Conservation (phyloP, 345 rosid species). For the Chamaenerion angustifolium region DNA sequence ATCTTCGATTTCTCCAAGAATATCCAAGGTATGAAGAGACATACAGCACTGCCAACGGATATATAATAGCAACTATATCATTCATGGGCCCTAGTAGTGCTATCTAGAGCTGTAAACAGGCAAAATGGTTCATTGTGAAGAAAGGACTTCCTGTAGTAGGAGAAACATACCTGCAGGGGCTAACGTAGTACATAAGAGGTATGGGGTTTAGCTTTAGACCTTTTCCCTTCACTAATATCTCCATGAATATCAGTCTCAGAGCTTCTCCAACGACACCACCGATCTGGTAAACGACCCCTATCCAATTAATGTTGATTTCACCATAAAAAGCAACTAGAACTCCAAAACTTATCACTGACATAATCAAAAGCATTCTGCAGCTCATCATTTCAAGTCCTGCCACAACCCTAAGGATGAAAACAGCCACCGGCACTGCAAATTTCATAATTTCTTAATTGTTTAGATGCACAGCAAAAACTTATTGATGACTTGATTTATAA, state of each 20-base stretch:
- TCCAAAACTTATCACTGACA: no score
- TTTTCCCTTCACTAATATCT: slow-evolving; percentile 82
- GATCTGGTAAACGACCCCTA: slow-evolving; percentile 97
- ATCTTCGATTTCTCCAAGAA: slow-evolving; percentile 84
- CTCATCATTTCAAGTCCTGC: no score
- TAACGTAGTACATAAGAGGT: slow-evolving; percentile 86
- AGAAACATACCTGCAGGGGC: slow-evolving; percentile 80
- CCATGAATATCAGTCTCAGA: slow-evolving; percentile 83
- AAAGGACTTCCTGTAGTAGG: background rate
- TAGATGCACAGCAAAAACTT: slow-evolving; percentile 11
- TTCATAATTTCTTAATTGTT: no score
- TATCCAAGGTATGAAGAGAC: slow-evolving; percentile 87
- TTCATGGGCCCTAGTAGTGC: no score
- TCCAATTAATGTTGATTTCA: slow-evolving; percentile 79
- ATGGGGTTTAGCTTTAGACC: slow-evolving; percentile 86
- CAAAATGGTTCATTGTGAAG: background rate
- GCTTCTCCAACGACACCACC: no score
- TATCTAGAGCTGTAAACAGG: no score
- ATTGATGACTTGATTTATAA: slow-evolving; percentile 10
- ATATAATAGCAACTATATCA: no score
- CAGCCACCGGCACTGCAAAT: slow-evolving; percentile 92
- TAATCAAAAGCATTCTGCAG: no score
- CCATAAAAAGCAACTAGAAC: slow-evolving; percentile 95
- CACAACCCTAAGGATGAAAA: slow-evolving; percentile 82
- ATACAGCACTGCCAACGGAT: slow-evolving; percentile 54